Base-by-base conservation (phyloP, 1,139 yeast genomes). In the Lodderomyces elongisporus region DNA sequence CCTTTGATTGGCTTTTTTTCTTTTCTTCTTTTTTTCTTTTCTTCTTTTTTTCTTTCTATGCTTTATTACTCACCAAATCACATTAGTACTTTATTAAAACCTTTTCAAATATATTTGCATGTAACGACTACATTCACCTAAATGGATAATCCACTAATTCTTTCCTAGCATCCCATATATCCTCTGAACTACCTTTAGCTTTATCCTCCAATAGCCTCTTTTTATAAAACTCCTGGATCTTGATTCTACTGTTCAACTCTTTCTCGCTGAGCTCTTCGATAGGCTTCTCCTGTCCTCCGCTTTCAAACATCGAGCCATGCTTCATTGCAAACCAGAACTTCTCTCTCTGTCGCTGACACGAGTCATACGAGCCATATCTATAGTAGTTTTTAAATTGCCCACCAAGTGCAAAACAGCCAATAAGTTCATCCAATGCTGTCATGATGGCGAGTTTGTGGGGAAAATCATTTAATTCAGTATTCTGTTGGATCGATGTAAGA, bases 371-470 rank as follows among this genome's bases (percentile, higher is more conserved):
- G 3, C 96, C 96, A 50, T 79, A 82, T 34, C 96, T 61, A 52
- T 89, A 89, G 49, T 84, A 81, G 55, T 82, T 74, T 42, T 91
- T 74, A 20, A 84, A 62, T 53, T 88, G 96, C 1, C 96, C 96
- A 2, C 96, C 96, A 3, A 88, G 52, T 0, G 96, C 84, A 61
- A 85, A 87, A 54, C 97, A 89, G 32, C 77, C 80, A 32, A 88
- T 71, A 24, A 89, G 63, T 49, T 85, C 95, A 55, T 89, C 95
- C 56, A 89, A 79, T 0, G 94, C 94, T 27, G 89, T 85, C 33
- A 82, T 64, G 14, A 66, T 52, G 9, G 69, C 57, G 35, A 68
- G 46, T 23, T 58, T 56, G 9, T 57, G 49, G 2, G 74, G 74
- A 35, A 58, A 67, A 23, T 62, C 57, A 27, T 61, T 55, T 5